Evolutionary conservation across 73 alveolate species (phyloP).

Genomic region (Tetrahymena borealis): DNA sequence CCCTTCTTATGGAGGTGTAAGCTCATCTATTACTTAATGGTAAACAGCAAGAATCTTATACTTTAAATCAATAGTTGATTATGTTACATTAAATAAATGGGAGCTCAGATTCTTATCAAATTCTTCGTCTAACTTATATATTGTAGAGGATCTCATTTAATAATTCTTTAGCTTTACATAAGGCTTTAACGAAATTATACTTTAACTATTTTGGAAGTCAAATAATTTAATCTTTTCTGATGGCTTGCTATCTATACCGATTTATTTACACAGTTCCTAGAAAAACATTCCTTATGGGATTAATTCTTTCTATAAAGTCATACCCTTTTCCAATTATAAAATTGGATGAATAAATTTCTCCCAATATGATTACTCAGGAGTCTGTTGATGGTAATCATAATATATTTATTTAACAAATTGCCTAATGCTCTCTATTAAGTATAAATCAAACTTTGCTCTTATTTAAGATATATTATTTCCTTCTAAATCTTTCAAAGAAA

Average conservation of each 20-base stretch:
- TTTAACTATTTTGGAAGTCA: not conserved
- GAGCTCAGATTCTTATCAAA: not conserved
- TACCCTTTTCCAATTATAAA: not conserved
- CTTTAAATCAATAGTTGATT: not conserved
- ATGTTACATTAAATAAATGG: not conserved
- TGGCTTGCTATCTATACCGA: not conserved
- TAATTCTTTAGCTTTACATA: not conserved
- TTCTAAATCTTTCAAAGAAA: not conserved
- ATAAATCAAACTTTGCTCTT: not conserved
- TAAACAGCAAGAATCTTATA: not conserved
- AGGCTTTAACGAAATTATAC: not conserved
- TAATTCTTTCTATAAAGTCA: not conserved
- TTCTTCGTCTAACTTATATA: not conserved
- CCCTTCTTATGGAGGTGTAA: too few relatives aligned
- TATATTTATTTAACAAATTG: not conserved
- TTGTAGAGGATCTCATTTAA: not conserved
- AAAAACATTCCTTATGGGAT: not conserved
- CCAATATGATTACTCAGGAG: not conserved
- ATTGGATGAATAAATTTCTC: not conserved
- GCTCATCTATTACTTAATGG: not conserved
- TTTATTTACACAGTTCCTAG: not conserved
- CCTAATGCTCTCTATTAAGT: not conserved
- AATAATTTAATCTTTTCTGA: not conserved
- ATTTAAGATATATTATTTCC: not conserved
- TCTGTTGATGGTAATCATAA: not conserved